Evolutionary conservation across 306 rosid genomes (phyloP), one percentile per base, ranked within the genome.

Genomic region (Begonia loranthoides): DNA sequence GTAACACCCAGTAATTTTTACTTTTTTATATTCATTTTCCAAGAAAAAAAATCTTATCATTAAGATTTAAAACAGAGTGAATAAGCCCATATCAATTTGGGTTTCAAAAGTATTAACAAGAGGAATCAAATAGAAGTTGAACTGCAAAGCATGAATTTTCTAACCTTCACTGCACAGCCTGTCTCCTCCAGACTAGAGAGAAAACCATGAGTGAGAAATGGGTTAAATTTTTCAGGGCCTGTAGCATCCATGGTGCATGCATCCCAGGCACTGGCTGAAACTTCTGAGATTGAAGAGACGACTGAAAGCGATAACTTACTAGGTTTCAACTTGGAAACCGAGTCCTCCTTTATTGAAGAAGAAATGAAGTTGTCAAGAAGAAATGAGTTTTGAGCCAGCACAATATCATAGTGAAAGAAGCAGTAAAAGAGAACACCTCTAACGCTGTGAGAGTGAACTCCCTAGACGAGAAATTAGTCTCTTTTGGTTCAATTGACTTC

Each of bases 131-230:
- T n/a, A n/a, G n/a, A n/a, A n/a, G 9, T 4, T 28, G 6, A 28
- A 28, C 36, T 28, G 36, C 36, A 4, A 28, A 28, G 36, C 36
- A 28, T 28, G 8, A 43, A 10, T 12, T 43, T 64, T 55, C 65
- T 63, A 41, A 77, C 89, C 89, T 70, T 78, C 49, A 71, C 81
- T 0, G 94, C 87, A 51, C 70, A 79, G 49, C 70, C 78, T 1
- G 97, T 69, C 59, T 59, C 64, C 50, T 89, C 97, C 36, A 89
- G 76, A 66, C 75, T 63, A 0, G 95, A 89, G 24, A 89, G 71
- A 52, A 89, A 89, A 17, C 76, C 89, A 50, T 89, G 89, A 10
- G 77, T 55, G 39, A 89, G 76, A 76, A 85, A 85, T 36, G 97
- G 97, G 58, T 89, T 89, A 53, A 51, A 77, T 17, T 76, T 82